Evolutionary conservation across 2,329 filamentous ascomycete genomes (phyloP).

Genomic region (Diaporthe aspalathi): DNA sequence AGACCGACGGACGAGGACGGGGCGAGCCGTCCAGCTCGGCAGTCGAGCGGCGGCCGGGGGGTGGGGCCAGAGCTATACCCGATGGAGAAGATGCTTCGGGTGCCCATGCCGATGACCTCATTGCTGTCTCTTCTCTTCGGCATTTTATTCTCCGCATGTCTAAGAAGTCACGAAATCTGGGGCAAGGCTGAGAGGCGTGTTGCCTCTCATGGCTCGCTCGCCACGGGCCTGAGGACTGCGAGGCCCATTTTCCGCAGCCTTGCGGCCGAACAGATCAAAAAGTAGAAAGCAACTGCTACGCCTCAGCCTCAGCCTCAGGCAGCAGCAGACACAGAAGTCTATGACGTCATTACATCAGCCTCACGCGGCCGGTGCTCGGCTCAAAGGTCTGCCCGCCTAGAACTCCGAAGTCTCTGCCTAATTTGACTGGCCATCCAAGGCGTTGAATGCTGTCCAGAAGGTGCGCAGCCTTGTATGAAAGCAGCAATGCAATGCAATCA

Average conservation of each 20-base stretch:
- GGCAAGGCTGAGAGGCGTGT: background rate
- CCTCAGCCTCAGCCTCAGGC: background rate
- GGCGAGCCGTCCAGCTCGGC: background rate
- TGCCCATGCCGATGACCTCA: slow-evolving; percentile 11
- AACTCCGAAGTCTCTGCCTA: slow-evolving; percentile 38
- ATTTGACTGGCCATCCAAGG: background rate
- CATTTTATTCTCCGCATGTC: slow-evolving; percentile 8
- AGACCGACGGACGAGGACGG: background rate
- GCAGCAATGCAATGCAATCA: background rate
- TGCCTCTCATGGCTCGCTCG: background rate
- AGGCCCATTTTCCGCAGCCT: background rate
- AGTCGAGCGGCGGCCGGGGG: background rate
- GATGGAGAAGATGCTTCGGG: slow-evolving; percentile 7
- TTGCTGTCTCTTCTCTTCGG: background rate
- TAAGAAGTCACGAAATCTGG: background rate
- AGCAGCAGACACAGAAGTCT: background rate
- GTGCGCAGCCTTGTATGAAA: background rate
- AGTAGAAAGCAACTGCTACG: background rate
- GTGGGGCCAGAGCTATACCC: background rate
- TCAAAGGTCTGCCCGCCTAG: slow-evolving; percentile 41
- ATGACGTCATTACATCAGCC: slow-evolving; percentile 32
- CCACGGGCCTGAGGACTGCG: background rate
- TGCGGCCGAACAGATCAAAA: background rate
- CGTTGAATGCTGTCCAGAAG: background rate
- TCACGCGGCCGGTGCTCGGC: slow-evolving; percentile 40